phyloP scores from a whole-genome alignment of 805 yeast species.

The Monosporozyma aquatica region DNA sequence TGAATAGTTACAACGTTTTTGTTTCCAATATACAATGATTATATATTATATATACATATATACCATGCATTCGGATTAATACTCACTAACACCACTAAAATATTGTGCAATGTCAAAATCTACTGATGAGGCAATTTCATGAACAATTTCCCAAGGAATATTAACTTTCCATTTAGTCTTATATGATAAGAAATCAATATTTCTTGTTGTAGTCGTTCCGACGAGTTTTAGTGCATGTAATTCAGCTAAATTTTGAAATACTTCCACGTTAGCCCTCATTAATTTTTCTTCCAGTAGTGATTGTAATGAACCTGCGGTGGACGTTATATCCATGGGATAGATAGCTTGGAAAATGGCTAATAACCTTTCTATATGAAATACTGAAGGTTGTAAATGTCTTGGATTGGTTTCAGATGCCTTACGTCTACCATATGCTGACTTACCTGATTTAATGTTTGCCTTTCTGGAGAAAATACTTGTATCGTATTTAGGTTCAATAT shows the following conservation, averaged over 20 bases:
- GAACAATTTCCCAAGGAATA: conserved; percentile 56
- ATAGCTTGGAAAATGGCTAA: conserved; percentile 73
- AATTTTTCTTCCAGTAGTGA: conserved; percentile 14
- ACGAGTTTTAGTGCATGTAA: conserved; percentile 45
- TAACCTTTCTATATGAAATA: conserved; percentile 70
- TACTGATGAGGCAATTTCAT: conserved; percentile 52
- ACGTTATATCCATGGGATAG: conserved; percentile 33
- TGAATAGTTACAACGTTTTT: too few species aligned
- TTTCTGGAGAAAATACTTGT: conserved; percentile 55
- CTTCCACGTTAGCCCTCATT: conserved; percentile 38
- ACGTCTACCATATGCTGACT: conserved; percentile 34
- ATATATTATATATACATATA: neutral
- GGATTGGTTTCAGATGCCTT: conserved; percentile 45
- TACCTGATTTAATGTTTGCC: conserved; percentile 37
- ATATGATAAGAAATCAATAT: conserved; percentile 51
- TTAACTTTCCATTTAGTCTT: conserved; percentile 73
- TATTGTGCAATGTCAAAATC: conserved; percentile 59
- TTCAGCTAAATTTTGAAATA: conserved; percentile 52
- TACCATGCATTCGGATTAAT: neutral
- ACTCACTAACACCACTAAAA: conserved; percentile 27
- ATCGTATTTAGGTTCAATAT: conserved; percentile 61
- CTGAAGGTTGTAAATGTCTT: conserved; percentile 57
- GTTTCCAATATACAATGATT: too few species aligned
- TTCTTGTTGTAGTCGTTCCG: conserved; percentile 33
- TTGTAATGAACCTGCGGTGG: conserved; percentile 15